These are phyloP conservation scores for Helianthus tuberosus DNA, from an alignment of 129 eudicot genomes.

Conservation along the genomic window DNA sequence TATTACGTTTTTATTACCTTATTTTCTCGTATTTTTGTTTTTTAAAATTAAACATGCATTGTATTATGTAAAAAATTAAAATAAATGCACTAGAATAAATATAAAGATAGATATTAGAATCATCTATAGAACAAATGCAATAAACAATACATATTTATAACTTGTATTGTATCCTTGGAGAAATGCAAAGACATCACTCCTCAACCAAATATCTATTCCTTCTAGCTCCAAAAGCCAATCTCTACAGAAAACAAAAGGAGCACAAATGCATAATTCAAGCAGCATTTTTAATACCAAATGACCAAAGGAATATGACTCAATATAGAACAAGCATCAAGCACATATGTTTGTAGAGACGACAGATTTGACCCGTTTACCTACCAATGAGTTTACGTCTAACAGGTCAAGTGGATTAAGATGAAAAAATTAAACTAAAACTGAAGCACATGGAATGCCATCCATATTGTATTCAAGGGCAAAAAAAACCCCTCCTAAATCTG, in stretches of 20 bases:
- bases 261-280: slow-evolving; percentile 17
- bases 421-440: neutral
- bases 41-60: no score
- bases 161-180: neutral
- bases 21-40: no score
- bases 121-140: neutral
- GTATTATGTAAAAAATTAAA: no score
- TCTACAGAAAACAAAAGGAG: slow-evolving; percentile 38
- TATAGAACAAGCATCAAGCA: no score
- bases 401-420: neutral
- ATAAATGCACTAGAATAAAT: no score
- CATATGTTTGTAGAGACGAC: neutral
- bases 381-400: neutral
- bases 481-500: neutral
- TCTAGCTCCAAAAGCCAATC: slow-evolving; percentile 95
- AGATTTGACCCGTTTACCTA: neutral
- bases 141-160: slow-evolving; percentile 15
- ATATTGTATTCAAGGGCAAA: neutral
- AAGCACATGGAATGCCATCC: neutral
- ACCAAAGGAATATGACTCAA: neutral
- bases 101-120: no score
- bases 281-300: neutral
- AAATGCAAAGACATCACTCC: slow-evolving; percentile 45
- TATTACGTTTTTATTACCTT: no score
- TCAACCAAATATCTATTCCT: slow-evolving; percentile 84